Evolutionary conservation across 495 filamentous ascomycete genomes (phyloP), one percentile per base, ranked within the genome.

Genomic region (Podospora pseudocomata): DNA sequence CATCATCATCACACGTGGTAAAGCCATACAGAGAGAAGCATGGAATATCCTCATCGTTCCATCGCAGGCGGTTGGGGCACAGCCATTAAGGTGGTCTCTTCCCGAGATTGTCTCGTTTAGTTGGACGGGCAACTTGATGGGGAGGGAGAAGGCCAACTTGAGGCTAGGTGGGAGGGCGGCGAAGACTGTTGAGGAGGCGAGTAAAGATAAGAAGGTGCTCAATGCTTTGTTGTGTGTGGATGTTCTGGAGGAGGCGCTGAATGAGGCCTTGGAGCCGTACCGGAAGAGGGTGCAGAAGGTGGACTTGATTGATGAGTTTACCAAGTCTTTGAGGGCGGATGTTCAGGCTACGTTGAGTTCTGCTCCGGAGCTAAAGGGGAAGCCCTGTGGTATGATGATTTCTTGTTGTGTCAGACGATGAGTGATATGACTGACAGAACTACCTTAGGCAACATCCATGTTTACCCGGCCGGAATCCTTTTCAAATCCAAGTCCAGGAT

Each of bases 101-200:
- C 55, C 55, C 16, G 55, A 19, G n/a, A 58, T 58, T 9, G 55
- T 58, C 55, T 58, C 55, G n/a, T 58, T 58, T 18, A 58, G 55
- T n/a, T 58, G 55, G 55, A 58, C 55, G 55, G 55, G 55, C n/a
- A 58, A 19, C n/a, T 20, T 20, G 23, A 19, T 58, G 6, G 55
- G 23, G n/a, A 58, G 23, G 23, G 55, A 58, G n/a, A 58, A 23
- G 23, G 55, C n/a, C 55, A 58, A 58, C 23, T 7, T 58, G n/a
- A 58, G 23, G 18, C 55, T 58, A 5, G n/a, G 23, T 9, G 55
- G 55, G 2, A 58, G 23, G 23, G 55, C 55, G n/a, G 55, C n/a
- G 4, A 58, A 58, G 23, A 26, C 13, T 2, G 55, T 58, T 5
- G 55, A 58, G 55, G 18, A 11, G 55, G n/a, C 23, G 19, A 58